Conservation (phyloP, 345 rosid genomes). For the Eucalyptus cloeziana region DNA sequence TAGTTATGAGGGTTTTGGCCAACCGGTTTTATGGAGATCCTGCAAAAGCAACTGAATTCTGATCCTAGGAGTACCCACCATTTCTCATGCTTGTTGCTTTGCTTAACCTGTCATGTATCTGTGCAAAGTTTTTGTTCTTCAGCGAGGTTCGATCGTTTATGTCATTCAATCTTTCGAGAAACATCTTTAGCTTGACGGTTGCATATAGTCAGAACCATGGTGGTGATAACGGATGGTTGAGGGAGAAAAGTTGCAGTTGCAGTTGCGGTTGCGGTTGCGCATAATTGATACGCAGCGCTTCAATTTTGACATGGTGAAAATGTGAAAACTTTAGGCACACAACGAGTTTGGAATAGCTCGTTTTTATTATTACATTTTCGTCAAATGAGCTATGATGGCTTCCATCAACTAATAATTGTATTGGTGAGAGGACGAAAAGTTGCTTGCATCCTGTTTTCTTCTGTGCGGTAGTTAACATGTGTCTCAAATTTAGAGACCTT, state of each 20-base stretch:
- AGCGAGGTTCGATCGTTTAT: background rate
- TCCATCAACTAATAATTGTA: background rate
- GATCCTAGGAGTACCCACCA: background rate
- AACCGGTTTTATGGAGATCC: background rate
- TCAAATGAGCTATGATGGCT: background rate
- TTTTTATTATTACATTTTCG: background rate
- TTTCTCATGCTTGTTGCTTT: background rate
- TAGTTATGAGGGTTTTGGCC: background rate
- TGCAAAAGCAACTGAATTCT: background rate
- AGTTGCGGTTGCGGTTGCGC: background rate
- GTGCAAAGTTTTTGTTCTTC: background rate
- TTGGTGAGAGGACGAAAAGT: background rate
- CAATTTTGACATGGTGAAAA: background rate
- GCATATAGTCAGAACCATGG: background rate
- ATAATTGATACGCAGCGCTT: background rate
- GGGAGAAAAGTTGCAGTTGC: background rate
- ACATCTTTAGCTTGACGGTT: background rate
- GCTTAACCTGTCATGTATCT: background rate
- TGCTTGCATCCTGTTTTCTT: background rate
- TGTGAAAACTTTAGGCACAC: background rate
- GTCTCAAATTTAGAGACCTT: background rate
- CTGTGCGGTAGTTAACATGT: background rate
- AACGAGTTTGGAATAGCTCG: background rate
- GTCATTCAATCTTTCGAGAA: background rate
- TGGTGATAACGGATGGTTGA: background rate